Evolutionary conservation across 345 rosid species (phyloP).

Genomic region (Hibiscus trionum): DNA sequence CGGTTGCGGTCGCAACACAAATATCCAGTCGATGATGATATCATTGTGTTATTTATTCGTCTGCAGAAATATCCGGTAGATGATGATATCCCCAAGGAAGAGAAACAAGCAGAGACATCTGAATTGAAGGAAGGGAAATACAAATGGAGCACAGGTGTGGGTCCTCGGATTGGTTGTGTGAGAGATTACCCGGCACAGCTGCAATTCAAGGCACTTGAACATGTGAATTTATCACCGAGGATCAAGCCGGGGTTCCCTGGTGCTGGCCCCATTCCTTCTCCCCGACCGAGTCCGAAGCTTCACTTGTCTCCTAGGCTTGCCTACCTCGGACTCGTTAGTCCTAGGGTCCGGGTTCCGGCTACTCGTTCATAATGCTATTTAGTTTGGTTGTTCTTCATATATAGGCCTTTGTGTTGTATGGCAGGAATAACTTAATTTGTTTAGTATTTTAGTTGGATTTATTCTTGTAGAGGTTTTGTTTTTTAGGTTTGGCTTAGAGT

Average conservation of each 20-base stretch:
- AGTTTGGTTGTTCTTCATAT: too few species aligned
- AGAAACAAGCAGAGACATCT: neutral
- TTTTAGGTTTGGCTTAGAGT: too few species aligned
- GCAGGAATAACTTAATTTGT: too few species aligned
- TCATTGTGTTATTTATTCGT: too few species aligned
- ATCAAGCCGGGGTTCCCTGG: neutral
- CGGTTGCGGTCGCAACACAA: too few species aligned
- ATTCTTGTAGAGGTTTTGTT: too few species aligned
- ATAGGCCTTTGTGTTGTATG: too few species aligned
- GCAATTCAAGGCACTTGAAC: constrained; percentile 33
- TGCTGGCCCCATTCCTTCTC: constrained; percentile 42
- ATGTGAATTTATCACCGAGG: constrained; percentile 34
- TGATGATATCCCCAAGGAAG: constrained; percentile 24
- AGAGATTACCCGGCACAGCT: constrained; percentile 35
- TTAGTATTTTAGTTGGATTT: too few species aligned
- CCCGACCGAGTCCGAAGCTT: constrained; percentile 40
- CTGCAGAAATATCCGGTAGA: constrained; percentile 25
- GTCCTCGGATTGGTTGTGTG: constrained; percentile 36
- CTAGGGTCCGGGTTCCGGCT: constrained; percentile 17
- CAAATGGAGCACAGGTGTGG: constrained; percentile 41
- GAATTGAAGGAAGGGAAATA: neutral
- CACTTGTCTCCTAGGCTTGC: constrained; percentile 43
- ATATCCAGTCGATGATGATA: too few species aligned
- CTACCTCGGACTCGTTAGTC: constrained; percentile 38
- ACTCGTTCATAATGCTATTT: neutral